phyloP scores from a whole-genome alignment of 768 basidiomycete genomes.

The Boletus fagicola region DNA sequence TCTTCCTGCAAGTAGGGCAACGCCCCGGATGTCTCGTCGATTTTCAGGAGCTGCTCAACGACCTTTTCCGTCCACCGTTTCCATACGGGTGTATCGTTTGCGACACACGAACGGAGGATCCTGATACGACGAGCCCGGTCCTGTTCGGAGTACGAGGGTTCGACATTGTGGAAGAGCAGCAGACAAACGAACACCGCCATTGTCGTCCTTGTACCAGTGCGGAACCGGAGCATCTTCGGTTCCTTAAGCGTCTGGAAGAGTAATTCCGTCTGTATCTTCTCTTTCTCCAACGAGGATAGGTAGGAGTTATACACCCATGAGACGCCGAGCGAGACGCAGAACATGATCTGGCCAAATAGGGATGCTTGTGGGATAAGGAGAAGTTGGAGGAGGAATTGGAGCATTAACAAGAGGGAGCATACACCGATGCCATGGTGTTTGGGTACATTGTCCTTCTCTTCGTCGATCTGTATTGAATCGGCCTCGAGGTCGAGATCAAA shows the following conservation, averaged over 20 bases:
- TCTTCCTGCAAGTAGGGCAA: conserved; percentile 1
- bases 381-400: conserved; percentile 35
- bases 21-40: background rate
- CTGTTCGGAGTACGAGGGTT: background rate
- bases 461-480: background rate
- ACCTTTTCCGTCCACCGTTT: conserved; percentile 23
- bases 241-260: conserved; percentile 15
- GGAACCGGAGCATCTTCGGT: conserved; percentile 13
- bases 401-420: conserved; percentile 27
- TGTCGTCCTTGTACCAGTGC: conserved; percentile 20
- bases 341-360: conserved; percentile 38
- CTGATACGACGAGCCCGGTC: background rate
- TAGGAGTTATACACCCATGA: conserved; percentile 38
- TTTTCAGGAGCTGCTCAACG: conserved; percentile 12
- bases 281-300: conserved; percentile 36
- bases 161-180: conserved; percentile 19
- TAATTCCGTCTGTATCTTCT: conserved; percentile 21
- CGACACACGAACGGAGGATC: conserved; percentile 16
- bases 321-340: conserved; percentile 28
- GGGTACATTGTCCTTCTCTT: background rate
- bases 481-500: conserved; percentile 23
- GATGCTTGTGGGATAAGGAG: conserved; percentile 34
- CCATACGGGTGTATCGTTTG: conserved; percentile 29
- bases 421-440: conserved; percentile 23
- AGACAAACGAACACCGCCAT: conserved; percentile 26